These are phyloP conservation scores for Talaromyces verruculosus DNA, from an alignment of 2,329 filamentous ascomycete species.

Conservation along the genomic window DNA sequence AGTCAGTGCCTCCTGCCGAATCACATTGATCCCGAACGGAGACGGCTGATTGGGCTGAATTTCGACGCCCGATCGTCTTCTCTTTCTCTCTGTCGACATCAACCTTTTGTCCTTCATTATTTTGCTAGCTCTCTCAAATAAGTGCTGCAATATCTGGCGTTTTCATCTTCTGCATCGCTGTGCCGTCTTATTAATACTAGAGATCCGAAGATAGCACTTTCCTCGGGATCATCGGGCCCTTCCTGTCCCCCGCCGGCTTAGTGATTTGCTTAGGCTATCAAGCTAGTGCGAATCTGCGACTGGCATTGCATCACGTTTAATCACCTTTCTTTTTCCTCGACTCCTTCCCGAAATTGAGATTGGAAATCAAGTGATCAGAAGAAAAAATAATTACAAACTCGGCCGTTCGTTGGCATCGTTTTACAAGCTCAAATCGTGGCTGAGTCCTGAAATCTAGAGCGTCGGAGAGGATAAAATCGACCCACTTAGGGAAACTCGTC, in stretches of 20 bases:
- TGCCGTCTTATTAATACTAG: no score
- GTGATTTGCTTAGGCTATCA: not conserved
- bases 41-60: constrained; percentile 14
- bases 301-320: not conserved
- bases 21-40: not conserved
- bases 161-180: not conserved
- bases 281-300: not conserved
- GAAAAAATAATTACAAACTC: not conserved
- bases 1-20: not conserved
- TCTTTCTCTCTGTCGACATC: not conserved
- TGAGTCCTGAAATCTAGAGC: constrained; percentile 19
- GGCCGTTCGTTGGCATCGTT: not conserved
- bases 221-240: not conserved
- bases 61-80: constrained; percentile 6
- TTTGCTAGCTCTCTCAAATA: not conserved
- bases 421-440: constrained; percentile 14
- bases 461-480: not conserved
- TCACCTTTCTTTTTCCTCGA: not conserved
- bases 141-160: not conserved
- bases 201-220: no score
- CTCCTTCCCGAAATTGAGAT: not conserved
- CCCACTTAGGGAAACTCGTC: constrained; percentile 19
- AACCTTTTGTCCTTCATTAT: not conserved
- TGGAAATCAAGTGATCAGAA: not conserved
- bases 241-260: not conserved